A percentile compares a stretch with the other conserved stretches of the same genome.
Evolutionary conservation across 208 protist genomes (phyloP).

Genomic region (Wallacemonas sp.): DNA sequence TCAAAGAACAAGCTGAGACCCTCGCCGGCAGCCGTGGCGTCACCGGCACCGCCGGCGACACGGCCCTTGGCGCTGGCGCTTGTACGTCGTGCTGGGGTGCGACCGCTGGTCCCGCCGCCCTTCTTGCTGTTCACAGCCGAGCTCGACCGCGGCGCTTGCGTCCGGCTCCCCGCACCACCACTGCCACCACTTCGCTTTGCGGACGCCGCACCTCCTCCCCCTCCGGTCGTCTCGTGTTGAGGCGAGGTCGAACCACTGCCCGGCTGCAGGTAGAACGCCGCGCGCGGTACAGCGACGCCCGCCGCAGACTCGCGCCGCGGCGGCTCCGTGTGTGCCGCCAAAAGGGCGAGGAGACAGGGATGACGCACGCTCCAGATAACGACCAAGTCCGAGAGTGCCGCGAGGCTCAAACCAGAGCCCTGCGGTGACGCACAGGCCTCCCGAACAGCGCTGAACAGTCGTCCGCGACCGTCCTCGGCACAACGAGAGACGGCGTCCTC

Average conservation of each 20-base stretch:
- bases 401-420: not conserved
- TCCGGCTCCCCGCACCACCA: not conserved
- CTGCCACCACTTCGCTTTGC: not conserved
- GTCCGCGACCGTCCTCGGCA: not conserved
- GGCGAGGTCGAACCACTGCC: not conserved
- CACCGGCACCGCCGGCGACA: not conserved
- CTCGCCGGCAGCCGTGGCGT: not conserved
- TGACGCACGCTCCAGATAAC: slow-evolving; percentile 49
- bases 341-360: slow-evolving; percentile 23
- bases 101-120: no score
- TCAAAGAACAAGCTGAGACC: not conserved
- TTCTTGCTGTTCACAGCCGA: not conserved
- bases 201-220: not conserved
- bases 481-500: not conserved
- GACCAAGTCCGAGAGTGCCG: slow-evolving; percentile 23
- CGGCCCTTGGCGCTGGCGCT: not conserved
- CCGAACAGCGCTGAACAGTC: not conserved
- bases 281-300: not conserved
- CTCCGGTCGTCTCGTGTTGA: not conserved
- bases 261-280: slow-evolving; percentile 1
- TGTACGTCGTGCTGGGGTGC: not conserved
- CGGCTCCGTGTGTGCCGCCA: slow-evolving; percentile 1
- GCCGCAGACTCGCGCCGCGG: not conserved
- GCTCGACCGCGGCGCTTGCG: not conserved
- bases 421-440: slow-evolving; percentile 11